Conservation (phyloP, 106 monocot genomes). For the Cymbidium sinense region DNA sequence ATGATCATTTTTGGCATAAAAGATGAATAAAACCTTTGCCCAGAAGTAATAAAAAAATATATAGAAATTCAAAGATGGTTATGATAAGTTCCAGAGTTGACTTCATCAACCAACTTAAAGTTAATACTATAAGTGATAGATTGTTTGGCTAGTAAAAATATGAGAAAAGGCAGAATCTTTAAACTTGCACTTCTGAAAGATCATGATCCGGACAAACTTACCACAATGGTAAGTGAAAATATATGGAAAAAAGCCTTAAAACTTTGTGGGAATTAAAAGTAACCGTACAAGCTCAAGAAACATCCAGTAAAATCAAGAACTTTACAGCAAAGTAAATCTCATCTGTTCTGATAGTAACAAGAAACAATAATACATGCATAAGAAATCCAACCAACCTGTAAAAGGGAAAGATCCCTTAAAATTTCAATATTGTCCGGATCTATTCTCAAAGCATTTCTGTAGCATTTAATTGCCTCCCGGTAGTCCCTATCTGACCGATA, state of each 20-base stretch:
- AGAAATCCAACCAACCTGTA: conserved; percentile 59
- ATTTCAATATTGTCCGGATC: conserved; percentile 99
- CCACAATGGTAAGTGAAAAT: not conserved
- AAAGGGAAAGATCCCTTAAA: conserved; percentile 81
- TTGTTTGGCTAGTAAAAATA: not conserved
- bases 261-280: not conserved
- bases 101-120: not conserved
- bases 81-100: not conserved
- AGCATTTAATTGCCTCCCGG: conserved; percentile 97
- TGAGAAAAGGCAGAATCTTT: not conserved
- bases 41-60: not conserved
- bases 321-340: not conserved
- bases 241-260: not conserved
- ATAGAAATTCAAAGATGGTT: not conserved
- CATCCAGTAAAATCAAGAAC: not conserved
- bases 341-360: not conserved
- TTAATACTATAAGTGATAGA: not conserved
- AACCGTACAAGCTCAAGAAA: not conserved
- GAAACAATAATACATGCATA: not conserved
- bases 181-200: not conserved
- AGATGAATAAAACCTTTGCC: not conserved
- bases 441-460: conserved; percentile 94
- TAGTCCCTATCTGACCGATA: conserved; percentile 99
- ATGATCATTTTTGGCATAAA: not conserved
- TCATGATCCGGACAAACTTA: not conserved